Percentiles rank a stretch among this genome's conserved stretches.
Conservation (phyloP, 768 basidiomycete species). For the Leucogyrophana mollusca region DNA sequence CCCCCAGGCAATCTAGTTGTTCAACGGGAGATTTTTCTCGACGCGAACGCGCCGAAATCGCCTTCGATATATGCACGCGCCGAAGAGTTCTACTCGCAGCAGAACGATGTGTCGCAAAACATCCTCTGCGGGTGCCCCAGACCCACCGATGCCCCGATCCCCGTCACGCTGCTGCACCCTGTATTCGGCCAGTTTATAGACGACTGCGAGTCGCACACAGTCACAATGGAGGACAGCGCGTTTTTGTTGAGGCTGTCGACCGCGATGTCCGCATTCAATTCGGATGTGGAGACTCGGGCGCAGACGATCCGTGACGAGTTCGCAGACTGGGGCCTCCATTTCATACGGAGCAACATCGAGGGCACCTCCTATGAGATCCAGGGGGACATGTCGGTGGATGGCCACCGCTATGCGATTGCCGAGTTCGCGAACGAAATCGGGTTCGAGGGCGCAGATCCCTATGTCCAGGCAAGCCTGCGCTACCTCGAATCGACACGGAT, state of each 20-base stretch:
- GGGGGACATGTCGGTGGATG: constrained; percentile 14
- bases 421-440: constrained; percentile 22
- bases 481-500: constrained; percentile 18
- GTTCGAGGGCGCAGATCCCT: constrained; percentile 18
- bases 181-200: constrained; percentile 26
- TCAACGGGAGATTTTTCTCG: background rate
- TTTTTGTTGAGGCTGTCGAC: constrained; percentile 13
- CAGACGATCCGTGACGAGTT: constrained; percentile 8
- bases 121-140: constrained; percentile 14
- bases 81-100: background rate
- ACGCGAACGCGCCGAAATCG: background rate
- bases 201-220: constrained; percentile 18
- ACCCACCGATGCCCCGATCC: constrained; percentile 8
- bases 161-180: constrained; percentile 21
- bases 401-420: constrained; percentile 14
- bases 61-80: background rate
- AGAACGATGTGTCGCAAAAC: background rate
- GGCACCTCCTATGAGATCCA: constrained; percentile 9
- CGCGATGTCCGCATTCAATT: constrained; percentile 21
- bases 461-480: constrained; percentile 19
- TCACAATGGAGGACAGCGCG: constrained; percentile 19
- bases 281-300: constrained; percentile 11
- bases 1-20: background rate
- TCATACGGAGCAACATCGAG: constrained; percentile 1
- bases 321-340: constrained; percentile 6